These are phyloP conservation scores for Colletotrichum sp. DNA, from an alignment of 2,329 filamentous ascomycete species.

Conservation along the genomic window DNA sequence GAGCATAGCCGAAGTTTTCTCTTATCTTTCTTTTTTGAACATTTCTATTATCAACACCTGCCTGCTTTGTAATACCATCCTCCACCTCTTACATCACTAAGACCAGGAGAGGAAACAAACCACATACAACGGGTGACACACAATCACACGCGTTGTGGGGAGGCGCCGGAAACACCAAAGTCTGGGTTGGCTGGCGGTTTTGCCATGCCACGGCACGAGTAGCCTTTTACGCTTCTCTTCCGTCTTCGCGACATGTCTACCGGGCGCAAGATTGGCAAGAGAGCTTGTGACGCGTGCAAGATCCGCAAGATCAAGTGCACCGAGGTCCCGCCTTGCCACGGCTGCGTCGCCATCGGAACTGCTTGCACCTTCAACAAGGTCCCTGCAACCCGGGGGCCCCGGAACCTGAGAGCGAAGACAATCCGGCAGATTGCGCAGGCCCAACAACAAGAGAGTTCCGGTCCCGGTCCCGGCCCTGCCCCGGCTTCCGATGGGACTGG, in stretches of 20 bases:
- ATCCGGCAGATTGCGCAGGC: slow-evolving; percentile 43
- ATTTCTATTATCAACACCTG: not conserved
- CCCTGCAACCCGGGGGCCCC: slow-evolving; percentile 50
- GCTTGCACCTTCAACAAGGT: slow-evolving; percentile 55
- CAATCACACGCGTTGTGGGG: not conserved
- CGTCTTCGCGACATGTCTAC: slow-evolving; percentile 22
- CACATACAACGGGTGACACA: not conserved
- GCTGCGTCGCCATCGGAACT: slow-evolving; percentile 48
- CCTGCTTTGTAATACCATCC: slow-evolving; percentile 9
- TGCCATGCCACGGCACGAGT: slow-evolving; percentile 13
- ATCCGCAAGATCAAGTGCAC: slow-evolving; percentile 58
- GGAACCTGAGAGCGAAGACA: slow-evolving; percentile 49
- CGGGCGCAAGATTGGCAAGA: slow-evolving; percentile 37
- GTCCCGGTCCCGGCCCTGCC: not conserved
- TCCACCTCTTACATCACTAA: not conserved
- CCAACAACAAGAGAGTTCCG: slow-evolving; percentile 28
- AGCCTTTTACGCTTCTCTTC: not conserved
- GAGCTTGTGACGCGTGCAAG: slow-evolving; percentile 58
- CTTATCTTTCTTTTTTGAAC: not conserved
- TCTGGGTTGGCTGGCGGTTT: not conserved
- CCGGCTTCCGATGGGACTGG: not conserved
- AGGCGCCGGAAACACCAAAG: not conserved
- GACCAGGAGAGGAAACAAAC: not conserved
- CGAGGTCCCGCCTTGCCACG: slow-evolving; percentile 49
- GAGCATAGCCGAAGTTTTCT: not conserved